Percentiles rank a stretch among this genome's conserved stretches.
phyloP scores from a whole-genome alignment of 345 rosid species.

The Camelina sativa region DNA sequence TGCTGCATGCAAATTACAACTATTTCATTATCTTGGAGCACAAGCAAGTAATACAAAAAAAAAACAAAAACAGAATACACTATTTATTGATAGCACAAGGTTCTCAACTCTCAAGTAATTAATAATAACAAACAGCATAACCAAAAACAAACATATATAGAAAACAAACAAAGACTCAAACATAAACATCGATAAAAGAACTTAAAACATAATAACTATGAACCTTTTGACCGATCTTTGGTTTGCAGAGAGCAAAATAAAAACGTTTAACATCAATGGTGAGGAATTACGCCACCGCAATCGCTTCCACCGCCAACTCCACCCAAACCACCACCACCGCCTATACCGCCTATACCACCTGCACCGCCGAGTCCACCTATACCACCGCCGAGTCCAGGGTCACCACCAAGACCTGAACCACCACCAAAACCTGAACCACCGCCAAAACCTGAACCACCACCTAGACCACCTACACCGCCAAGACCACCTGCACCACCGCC shows the following conservation, averaged over 20 bases:
- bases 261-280: slow-evolving; percentile 26
- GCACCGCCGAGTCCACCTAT: slow-evolving; percentile 48
- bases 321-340: slow-evolving; percentile 44
- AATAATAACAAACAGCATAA: slow-evolving; percentile 30
- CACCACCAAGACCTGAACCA: slow-evolving; percentile 46
- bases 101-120: slow-evolving; percentile 18
- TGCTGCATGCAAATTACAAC: slow-evolving; percentile 17
- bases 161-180: slow-evolving; percentile 25
- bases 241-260: neutral
- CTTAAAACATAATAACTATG: slow-evolving; percentile 4
- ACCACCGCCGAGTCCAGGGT: slow-evolving; percentile 46
- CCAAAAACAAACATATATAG: slow-evolving; percentile 16
- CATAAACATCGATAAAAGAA: slow-evolving; percentile 10
- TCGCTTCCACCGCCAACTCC: slow-evolving; percentile 49
- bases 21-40: slow-evolving; percentile 14
- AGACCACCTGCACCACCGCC: slow-evolving; percentile 41
- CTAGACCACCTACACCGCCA: slow-evolving; percentile 39
- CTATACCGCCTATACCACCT: slow-evolving; percentile 39
- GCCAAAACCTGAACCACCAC: slow-evolving; percentile 45
- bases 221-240: slow-evolving; percentile 10
- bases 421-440: slow-evolving; percentile 47
- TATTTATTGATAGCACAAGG: slow-evolving; percentile 36
- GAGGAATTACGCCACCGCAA: slow-evolving; percentile 42
- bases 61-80: neutral
- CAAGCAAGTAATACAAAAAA: slow-evolving; percentile 24